phyloP scores from a whole-genome alignment of 2,329 filamentous ascomycete species.

The Chrysoporthe cubensis region DNA sequence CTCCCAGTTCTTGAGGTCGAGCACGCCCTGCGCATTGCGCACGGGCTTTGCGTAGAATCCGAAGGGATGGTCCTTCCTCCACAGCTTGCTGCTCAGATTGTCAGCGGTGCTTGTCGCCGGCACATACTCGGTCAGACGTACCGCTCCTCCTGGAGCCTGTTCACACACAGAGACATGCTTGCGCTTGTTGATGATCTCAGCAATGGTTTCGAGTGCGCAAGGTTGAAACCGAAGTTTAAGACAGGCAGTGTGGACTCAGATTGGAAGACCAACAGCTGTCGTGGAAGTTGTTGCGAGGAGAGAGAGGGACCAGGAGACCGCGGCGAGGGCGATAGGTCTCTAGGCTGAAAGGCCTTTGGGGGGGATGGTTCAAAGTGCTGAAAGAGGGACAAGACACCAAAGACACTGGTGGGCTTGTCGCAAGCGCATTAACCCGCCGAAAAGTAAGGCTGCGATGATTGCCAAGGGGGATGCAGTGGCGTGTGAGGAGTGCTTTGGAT shows the following conservation, averaged over 20 bases:
- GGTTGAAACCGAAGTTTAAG: background rate
- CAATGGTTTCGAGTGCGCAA: background rate
- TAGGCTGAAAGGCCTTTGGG: background rate
- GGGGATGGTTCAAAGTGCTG: background rate
- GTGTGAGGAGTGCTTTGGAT: background rate
- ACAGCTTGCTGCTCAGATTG: constrained; percentile 75
- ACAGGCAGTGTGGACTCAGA: background rate
- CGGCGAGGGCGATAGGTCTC: background rate
- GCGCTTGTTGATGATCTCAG: background rate
- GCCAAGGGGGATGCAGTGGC: constrained; percentile 5
- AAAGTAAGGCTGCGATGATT: constrained; percentile 17
- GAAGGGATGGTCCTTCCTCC: constrained; percentile 95
- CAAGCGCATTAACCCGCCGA: constrained; percentile 28
- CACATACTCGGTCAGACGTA: constrained; percentile 47
- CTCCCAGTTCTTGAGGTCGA: constrained; percentile 96
- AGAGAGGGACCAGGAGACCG: background rate
- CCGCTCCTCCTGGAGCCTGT: constrained; percentile 87
- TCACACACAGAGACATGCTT: constrained; percentile 84
- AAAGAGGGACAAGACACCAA: background rate
- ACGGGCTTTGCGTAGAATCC: constrained; percentile 93
- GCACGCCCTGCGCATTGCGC: constrained; percentile 75
- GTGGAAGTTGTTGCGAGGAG: background rate
- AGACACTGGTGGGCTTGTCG: background rate
- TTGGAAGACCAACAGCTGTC: background rate
- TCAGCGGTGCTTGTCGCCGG: background rate